These are phyloP conservation scores for Cryptococcus neoformans DNA, from an alignment of 1,284 basidiomycete species.

Conservation along the genomic window DNA sequence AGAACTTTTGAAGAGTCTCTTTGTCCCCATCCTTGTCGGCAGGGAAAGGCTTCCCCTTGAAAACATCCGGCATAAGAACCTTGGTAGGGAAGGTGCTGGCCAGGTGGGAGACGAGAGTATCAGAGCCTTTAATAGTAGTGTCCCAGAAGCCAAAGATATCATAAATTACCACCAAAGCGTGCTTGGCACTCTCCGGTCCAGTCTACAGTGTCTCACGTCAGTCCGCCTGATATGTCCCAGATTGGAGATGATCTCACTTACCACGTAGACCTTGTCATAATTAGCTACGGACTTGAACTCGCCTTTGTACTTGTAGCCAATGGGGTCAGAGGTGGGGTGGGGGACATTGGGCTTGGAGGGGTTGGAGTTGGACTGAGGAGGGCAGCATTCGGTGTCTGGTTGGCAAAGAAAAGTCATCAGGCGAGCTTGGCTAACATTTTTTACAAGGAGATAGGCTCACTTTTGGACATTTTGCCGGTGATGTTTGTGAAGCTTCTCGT, in stretches of 20 bases:
- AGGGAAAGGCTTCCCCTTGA: conserved; percentile 38
- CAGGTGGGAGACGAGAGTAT: conserved; percentile 34
- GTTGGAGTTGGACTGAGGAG: conserved; percentile 25
- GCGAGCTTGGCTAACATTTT: too few relatives aligned
- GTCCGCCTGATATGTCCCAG: background rate
- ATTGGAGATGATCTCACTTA: conserved; percentile 8
- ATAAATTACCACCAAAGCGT: conserved; percentile 35
- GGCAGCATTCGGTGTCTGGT: conserved; percentile 28
- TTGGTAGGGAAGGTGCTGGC: conserved; percentile 24
- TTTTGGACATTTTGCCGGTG: background rate
- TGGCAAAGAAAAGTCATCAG: background rate
- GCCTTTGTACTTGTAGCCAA: conserved; percentile 27
- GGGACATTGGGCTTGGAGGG: conserved; percentile 30
- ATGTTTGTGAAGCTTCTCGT: background rate
- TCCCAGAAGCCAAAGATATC: conserved; percentile 47
- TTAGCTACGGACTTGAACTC: conserved; percentile 20
- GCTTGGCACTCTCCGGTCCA: conserved; percentile 32
- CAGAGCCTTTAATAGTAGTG: conserved; percentile 37
- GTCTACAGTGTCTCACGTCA: conserved; percentile 16
- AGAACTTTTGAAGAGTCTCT: conserved; percentile 37
- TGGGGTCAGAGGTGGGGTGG: conserved; percentile 25
- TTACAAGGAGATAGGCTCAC: background rate
- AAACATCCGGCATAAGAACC: conserved; percentile 40
- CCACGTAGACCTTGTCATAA: conserved; percentile 40
- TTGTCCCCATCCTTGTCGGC: conserved; percentile 42